Conservation (phyloP, 164 flowering plant genomes). For the Dillenia suffruticosa region DNA sequence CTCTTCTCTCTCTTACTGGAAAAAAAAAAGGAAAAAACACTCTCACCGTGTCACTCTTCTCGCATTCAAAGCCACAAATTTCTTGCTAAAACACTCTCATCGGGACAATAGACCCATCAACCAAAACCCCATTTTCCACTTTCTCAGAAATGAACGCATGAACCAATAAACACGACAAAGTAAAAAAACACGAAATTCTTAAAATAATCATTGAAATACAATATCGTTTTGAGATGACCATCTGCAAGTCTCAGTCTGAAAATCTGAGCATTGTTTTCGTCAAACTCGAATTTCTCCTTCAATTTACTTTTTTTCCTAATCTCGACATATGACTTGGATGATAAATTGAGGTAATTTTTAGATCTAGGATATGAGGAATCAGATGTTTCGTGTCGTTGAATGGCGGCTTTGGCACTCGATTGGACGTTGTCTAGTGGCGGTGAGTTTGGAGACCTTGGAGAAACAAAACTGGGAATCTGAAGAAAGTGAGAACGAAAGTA, state of each 20-base stretch:
- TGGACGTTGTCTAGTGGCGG: slow-evolving; percentile 54
- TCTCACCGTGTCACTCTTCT: too few species aligned
- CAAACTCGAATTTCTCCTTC: slow-evolving; percentile 71
- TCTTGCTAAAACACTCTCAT: too few species aligned
- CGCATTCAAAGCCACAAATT: too few species aligned
- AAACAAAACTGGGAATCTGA: slow-evolving; percentile 52
- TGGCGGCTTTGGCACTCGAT: slow-evolving; percentile 54
- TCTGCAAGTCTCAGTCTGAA: slow-evolving; percentile 71
- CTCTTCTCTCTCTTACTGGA: too few species aligned
- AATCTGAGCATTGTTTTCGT: slow-evolving; percentile 94
- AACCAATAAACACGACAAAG: slow-evolving; percentile 39
- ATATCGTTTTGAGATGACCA: slow-evolving; percentile 47
- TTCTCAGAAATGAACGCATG: slow-evolving; percentile 27
- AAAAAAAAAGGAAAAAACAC: too few species aligned
- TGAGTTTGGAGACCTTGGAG: slow-evolving; percentile 75
- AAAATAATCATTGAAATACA: slow-evolving; percentile 46
- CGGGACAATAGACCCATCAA: slow-evolving; percentile 50
- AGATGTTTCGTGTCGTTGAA: slow-evolving; percentile 52
- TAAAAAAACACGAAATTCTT: slow-evolving; percentile 40
- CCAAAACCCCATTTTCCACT: slow-evolving; percentile 29
- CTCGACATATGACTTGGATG: slow-evolving; percentile 25
- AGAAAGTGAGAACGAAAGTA: slow-evolving; percentile 40
- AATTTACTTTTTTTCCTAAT: slow-evolving; percentile 42
- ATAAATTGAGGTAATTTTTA: slow-evolving; percentile 25
- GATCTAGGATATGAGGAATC: slow-evolving; percentile 19